These are phyloP conservation scores for Ephemerocybe angulata DNA, from an alignment of 768 basidiomycete genomes.

Conservation along the genomic window DNA sequence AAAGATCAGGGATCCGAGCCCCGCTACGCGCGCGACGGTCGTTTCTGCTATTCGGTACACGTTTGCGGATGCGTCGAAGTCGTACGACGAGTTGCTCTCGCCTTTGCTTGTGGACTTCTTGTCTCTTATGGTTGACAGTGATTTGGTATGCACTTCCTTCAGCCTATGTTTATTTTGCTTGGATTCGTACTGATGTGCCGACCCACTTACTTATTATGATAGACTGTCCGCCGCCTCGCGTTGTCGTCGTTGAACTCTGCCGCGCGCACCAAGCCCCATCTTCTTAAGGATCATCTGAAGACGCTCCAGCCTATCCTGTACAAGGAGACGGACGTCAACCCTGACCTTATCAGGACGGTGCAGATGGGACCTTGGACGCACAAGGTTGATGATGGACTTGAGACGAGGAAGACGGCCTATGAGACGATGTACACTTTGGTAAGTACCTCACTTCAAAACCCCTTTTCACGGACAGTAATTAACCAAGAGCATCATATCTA, in stretches of 20 bases:
- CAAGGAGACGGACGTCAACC: constrained; percentile 77
- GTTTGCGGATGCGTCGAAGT: constrained; percentile 79
- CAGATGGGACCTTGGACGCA: constrained; percentile 98
- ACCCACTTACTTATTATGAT: background rate
- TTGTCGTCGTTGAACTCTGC: constrained; percentile 91
- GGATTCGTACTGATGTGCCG: background rate
- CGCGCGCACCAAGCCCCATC: constrained; percentile 89
- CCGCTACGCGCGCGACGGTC: constrained; percentile 80
- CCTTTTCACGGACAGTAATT: background rate
- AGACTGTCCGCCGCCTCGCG: constrained; percentile 90
- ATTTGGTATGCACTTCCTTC: constrained; percentile 56
- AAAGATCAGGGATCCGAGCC: constrained; percentile 63
- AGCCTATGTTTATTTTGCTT: background rate
- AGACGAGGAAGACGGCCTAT: constrained; percentile 94
- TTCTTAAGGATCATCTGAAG: constrained; percentile 80
- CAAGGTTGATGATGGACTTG: constrained; percentile 94
- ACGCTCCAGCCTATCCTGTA: constrained; percentile 80
- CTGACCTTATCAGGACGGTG: constrained; percentile 79
- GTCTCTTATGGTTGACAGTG: constrained; percentile 81
- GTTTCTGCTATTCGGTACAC: constrained; percentile 93
- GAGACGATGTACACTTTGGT: constrained; percentile 96
- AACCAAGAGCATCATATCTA: constrained; percentile 28
- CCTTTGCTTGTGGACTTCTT: constrained; percentile 89
- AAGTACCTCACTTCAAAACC: constrained; percentile 23
- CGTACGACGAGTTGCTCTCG: constrained; percentile 88